Conservation (phyloP, 495 filamentous ascomycete species). For the Penicillium malachiteum region DNA sequence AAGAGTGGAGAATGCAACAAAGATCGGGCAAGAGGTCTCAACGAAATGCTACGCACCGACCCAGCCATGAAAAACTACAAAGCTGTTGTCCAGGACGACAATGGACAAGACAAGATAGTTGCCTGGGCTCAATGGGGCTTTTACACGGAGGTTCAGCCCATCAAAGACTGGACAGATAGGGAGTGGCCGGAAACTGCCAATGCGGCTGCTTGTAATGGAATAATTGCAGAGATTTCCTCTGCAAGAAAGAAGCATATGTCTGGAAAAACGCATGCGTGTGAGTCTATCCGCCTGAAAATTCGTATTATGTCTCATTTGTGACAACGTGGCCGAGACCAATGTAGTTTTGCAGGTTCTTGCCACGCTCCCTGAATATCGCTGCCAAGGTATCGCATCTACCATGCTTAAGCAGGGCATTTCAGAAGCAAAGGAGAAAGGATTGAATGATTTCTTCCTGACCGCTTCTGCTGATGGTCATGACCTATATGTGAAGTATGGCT, state of each 20-base stretch:
- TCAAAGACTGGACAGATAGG: constrained; percentile 10
- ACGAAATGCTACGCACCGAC: constrained; percentile 4
- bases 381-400: constrained; percentile 8
- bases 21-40: constrained; percentile 5
- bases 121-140: constrained; percentile 8
- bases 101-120: constrained; percentile 10
- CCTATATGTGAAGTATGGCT: constrained; percentile 14
- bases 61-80: constrained; percentile 3
- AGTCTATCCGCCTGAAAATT: not conserved
- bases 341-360: constrained; percentile 14
- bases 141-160: constrained; percentile 5
- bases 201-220: not conserved
- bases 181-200: constrained; percentile 5
- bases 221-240: not conserved
- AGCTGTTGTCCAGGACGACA: constrained; percentile 3
- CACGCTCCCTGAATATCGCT: constrained; percentile 9
- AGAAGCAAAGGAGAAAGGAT: not conserved
- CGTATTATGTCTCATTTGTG: not conserved
- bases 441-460: constrained; percentile 11
- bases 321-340: not conserved
- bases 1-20: not conserved
- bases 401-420: constrained; percentile 6
- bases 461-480: constrained; percentile 12
- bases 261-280: constrained; percentile 10
- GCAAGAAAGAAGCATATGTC: constrained; percentile 10